Percentiles rank a stretch among this genome's conserved stretches.
phyloP scores from a whole-genome alignment of 352 stramenopile genomes.

The Globisporangium canariense region DNA sequence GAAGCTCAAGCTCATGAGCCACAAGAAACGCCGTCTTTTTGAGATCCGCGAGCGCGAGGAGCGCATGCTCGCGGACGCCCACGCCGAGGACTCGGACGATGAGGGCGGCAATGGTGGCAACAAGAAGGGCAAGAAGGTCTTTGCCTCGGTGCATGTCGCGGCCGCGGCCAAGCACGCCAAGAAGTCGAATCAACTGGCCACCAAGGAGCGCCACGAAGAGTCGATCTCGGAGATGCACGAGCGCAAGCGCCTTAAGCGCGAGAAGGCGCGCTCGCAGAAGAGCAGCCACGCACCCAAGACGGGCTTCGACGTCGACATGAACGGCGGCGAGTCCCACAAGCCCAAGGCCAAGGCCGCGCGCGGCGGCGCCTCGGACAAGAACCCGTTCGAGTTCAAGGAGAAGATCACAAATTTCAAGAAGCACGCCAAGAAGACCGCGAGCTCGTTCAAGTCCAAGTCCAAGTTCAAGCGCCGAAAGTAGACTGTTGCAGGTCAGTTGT shows the following conservation, averaged over 20 bases:
- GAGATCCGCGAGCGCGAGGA: conserved; percentile 85
- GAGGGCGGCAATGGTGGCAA: conserved; percentile 18
- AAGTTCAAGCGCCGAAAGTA: conserved; percentile 86
- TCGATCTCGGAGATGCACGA: conserved; percentile 80
- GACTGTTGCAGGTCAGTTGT: conserved; percentile 2
- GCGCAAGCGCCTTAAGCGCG: conserved; percentile 74
- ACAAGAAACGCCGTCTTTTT: conserved; percentile 83
- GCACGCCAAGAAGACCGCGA: conserved; percentile 82
- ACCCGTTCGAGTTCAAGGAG: conserved; percentile 86
- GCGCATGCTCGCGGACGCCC: conserved; percentile 65
- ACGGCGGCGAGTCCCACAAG: conserved; percentile 24
- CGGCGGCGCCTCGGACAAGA: conserved; percentile 43
- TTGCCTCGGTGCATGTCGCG: conserved; percentile 76
- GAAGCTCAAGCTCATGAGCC: conserved; percentile 84
- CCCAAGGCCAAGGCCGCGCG: conserved; percentile 33
- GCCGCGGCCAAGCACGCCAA: conserved; percentile 80
- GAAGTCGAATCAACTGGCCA: conserved; percentile 56
- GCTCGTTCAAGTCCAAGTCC: conserved; percentile 90
- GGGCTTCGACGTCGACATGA: conserved; percentile 81
- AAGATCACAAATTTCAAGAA: conserved; percentile 91
- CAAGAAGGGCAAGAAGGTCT: conserved; percentile 61
- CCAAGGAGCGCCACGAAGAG: conserved; percentile 59
- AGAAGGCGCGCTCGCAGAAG: conserved; percentile 58
- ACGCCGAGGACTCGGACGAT: conserved; percentile 35
- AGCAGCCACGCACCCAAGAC: conserved; percentile 43